A percentile compares a stretch with the other conserved stretches of the same genome.
Evolutionary conservation across 2,329 filamentous ascomycete species (phyloP).

Genomic region (Neurospora sp.): DNA sequence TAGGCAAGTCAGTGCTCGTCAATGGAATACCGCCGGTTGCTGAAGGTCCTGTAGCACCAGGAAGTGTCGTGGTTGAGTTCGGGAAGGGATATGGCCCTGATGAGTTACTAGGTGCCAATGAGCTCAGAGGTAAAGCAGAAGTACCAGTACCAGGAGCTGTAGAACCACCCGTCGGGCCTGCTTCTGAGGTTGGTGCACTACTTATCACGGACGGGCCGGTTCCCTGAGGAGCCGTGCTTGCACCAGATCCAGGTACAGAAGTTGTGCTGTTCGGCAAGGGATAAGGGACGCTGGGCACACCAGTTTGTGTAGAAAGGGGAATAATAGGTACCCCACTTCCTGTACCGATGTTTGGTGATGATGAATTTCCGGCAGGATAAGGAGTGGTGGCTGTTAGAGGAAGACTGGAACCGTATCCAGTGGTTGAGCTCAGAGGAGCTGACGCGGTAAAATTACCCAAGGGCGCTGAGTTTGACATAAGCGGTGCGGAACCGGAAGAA

Average conservation of each 20-base stretch:
- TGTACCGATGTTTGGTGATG: neutral
- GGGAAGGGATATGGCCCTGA: neutral
- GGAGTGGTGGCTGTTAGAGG: neutral
- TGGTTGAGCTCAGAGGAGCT: neutral
- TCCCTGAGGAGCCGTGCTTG: neutral
- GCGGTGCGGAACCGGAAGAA: neutral
- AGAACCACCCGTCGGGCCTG: neutral
- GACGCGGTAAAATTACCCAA: neutral
- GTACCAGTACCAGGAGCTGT: neutral
- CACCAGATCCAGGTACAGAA: neutral
- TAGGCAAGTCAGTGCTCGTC: neutral
- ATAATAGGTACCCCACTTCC: neutral
- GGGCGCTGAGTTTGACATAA: neutral
- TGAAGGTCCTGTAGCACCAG: neutral
- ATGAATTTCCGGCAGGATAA: constrained; percentile 2
- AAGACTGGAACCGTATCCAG: neutral
- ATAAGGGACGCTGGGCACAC: neutral
- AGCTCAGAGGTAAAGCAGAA: neutral
- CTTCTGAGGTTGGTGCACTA: neutral
- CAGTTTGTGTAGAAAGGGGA: neutral
- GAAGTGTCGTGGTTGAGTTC: neutral
- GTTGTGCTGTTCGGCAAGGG: constrained; percentile 1
- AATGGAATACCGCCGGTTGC: neutral
- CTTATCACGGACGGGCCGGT: neutral
- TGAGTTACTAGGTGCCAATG: neutral